Evolutionary conservation across 1,139 yeast genomes (phyloP), one percentile per base, ranked within the genome.

Genomic region (Geotrichum histeridarum): DNA sequence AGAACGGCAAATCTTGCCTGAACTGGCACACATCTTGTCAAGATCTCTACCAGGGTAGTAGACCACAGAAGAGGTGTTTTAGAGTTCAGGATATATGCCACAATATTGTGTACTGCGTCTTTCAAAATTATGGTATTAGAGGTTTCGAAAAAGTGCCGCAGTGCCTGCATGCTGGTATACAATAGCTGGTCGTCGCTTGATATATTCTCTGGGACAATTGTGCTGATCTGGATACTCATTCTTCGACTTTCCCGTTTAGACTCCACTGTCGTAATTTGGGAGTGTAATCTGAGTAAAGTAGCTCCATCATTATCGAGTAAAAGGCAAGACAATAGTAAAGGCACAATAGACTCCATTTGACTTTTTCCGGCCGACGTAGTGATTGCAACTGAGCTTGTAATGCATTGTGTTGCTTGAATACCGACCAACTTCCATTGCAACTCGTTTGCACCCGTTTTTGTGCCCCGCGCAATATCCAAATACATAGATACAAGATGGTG

Each of bases 1-100:
- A 87, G 74, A 4, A 87, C 79, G 42, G 85, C 73, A 67, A 88
- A 91, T 60, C 99, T 75, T 58, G 89, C 73, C 65, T 90, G 97
- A 15, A 93, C 95, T 0, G 96, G 98, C 7, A 89, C 80, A 82
- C 93, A 89, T 46, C 81, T 79, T 9, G 53, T 41, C 12, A 46
- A 31, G 8, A 46, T 46, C 36, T 53, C 44, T 17, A 53, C 18
- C 30, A 50, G 41, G 12, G 17, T 44, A 18, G 38, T 44, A 27
- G 53, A 48, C 51, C 50, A 56, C 18, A 14, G 30, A 8, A 18
- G 18, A 35, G 44, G 38, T 11, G 53, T 45, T 17, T 32, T 41
- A 38, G 37, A 35, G 12, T 42, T 36, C 9, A 48, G 54, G 14
- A 73, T 58, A 57, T 65, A 74, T 1, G 62, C 57, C 11, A 71